Evolutionary conservation across 2,329 filamentous ascomycete species (phyloP).

Genomic region (Lithohypha guttulata): DNA sequence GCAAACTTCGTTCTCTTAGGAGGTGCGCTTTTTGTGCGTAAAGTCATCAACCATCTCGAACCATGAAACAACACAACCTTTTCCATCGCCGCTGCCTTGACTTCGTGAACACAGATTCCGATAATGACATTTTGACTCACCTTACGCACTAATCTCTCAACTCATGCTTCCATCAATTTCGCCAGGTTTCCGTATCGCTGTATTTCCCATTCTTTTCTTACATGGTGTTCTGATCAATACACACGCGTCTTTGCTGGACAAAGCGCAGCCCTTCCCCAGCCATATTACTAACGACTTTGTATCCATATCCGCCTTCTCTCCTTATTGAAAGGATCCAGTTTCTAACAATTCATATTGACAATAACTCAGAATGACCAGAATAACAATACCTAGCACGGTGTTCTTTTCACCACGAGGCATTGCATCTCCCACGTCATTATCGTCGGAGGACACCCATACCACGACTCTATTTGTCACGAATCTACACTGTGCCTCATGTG

Average conservation of each 20-base stretch:
- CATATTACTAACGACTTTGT: not conserved
- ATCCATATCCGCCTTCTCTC: not conserved
- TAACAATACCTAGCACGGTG: slow-evolving; percentile 4
- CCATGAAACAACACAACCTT: not conserved
- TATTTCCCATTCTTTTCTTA: not conserved
- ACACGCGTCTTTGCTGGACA: not conserved
- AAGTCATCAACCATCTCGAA: not conserved
- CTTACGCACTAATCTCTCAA: slow-evolving; percentile 9
- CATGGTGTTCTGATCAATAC: not conserved
- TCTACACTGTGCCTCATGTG: slow-evolving; percentile 39
- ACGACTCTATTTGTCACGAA: slow-evolving; percentile 36
- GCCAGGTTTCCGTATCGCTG: not conserved
- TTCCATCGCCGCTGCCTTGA: not conserved
- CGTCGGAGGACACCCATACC: slow-evolving; percentile 1
- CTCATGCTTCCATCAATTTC: too few relatives aligned
- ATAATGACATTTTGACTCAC: not conserved
- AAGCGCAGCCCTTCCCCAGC: not conserved
- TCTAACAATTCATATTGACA: too few relatives aligned
- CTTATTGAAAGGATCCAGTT: too few relatives aligned
- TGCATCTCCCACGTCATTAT: not conserved
- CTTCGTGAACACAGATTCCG: not conserved
- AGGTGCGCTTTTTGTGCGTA: slow-evolving; percentile 5
- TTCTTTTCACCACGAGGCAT: slow-evolving; percentile 7
- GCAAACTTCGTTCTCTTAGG: not conserved
- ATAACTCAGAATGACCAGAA: slow-evolving; percentile 3